Base-by-base conservation (phyloP, 1,139 yeast genomes). In the Zygoascus hellenicus region DNA sequence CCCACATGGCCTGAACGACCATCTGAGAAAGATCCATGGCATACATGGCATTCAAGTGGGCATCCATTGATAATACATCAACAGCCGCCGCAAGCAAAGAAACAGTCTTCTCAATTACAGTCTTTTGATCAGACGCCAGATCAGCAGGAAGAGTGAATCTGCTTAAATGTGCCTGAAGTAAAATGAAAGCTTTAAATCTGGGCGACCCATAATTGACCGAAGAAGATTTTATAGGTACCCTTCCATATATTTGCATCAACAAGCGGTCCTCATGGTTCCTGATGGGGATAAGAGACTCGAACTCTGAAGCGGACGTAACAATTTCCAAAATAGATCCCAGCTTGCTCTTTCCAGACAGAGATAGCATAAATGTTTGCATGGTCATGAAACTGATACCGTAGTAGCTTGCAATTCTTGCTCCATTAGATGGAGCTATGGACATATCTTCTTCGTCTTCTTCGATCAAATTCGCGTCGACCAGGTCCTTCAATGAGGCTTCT, bases 1-100 rank as follows among this genome's bases (percentile, higher is more conserved):
- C 86, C 96, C 96, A 89, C 26, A 85, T 69, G 0, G 84, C 95
- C 63, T 92, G 98, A 0, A 84, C 80, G 9, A 88, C 68, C 95
- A 89, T 86, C 60, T 92, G 98, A 1, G 86, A 77, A 48, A 90
- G 63, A 61, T 92, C 97, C 85, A 92, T 87, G 0, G 89, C 94
- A 46, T 76, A 75, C 54, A 88, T 72, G 0, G 96, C 89, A 62
- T 81, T 85, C 58, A 90, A 66, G 54, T 74, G 72, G 0, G 97
- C 97, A 50, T 87, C 90, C 54, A 90, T 79, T 0, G 96, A 80
- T 39, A 89, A 67, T 1, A 83, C 69, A 62, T 92, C 97, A 28
- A 87, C 81, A 49, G 81, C 70, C 0, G 92, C 88, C 55, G 80
- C 74, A 9, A 87, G 66, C 30, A 89, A 61, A 2, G 70, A 71